These are phyloP conservation scores for Mycosphaerella sp. DNA, from an alignment of 2,329 filamentous ascomycete genomes.

Conservation along the genomic window DNA sequence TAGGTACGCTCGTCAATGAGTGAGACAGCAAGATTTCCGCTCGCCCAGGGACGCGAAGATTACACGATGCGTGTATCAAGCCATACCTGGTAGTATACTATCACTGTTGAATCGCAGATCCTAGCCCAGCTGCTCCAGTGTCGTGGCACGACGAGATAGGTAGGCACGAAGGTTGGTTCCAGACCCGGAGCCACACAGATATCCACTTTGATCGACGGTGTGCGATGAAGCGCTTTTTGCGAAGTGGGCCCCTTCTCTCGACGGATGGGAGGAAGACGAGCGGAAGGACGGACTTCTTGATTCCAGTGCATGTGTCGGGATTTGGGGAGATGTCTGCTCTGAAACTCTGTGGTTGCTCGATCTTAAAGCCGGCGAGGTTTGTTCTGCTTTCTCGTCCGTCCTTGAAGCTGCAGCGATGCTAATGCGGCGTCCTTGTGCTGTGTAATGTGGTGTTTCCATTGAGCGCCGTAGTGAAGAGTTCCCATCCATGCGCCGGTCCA, in stretches of 20 bases:
- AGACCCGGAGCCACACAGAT: conserved; percentile 18
- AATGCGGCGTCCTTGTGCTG: not conserved
- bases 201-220: conserved; percentile 18
- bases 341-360: not conserved
- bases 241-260: conserved; percentile 2
- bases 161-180: conserved; percentile 22
- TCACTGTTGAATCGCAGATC: no score
- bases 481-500: not conserved
- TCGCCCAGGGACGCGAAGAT: no score
- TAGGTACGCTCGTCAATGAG: no score
- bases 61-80: no score
- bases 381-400: not conserved
- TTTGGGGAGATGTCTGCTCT: not conserved
- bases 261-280: conserved; percentile 19
- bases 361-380: not conserved
- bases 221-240: conserved; percentile 19
- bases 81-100: no score
- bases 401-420: not conserved
- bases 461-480: not conserved
- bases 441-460: not conserved
- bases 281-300: not conserved
- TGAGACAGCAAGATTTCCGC: no score
- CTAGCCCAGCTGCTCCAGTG: conserved; percentile 4
- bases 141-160: conserved; percentile 20
- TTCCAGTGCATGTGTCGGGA: not conserved